These are phyloP conservation scores for Metschnikowia picachoensis DNA, from an alignment of 805 yeast genomes.

Conservation along the genomic window DNA sequence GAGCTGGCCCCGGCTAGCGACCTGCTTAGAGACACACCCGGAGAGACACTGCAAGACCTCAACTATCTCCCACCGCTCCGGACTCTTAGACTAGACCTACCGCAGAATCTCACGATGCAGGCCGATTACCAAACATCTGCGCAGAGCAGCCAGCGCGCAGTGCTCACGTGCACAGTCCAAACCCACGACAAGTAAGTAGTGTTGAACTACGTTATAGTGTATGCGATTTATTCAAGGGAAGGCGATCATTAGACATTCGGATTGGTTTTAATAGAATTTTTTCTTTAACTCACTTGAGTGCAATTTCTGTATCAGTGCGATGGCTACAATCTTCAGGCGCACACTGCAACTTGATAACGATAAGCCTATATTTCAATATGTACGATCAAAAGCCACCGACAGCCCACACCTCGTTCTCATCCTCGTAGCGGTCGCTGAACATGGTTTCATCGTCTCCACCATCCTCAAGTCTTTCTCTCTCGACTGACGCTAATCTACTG, in stretches of 20 bases:
- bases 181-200: not conserved
- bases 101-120: slow-evolving; percentile 33
- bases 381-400: slow-evolving; percentile 49
- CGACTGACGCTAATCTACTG: slow-evolving; percentile 77
- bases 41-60: slow-evolving; percentile 1
- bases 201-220: not conserved
- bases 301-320: too few relatives aligned
- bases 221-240: too few relatives aligned
- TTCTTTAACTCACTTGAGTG: too few relatives aligned
- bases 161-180: slow-evolving; percentile 5
- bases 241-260: too few relatives aligned
- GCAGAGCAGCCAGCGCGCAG: not conserved
- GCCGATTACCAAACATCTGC: slow-evolving; percentile 5
- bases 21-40: too few relatives aligned
- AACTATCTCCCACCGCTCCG: slow-evolving; percentile 45
- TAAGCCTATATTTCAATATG: too few relatives aligned
- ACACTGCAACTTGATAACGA: too few relatives aligned
- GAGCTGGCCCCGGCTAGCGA: too few relatives aligned
- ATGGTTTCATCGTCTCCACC: slow-evolving; percentile 89
- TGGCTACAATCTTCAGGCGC: too few relatives aligned
- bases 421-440: slow-evolving; percentile 81
- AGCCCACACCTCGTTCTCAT: slow-evolving; percentile 84
- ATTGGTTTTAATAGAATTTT: too few relatives aligned
- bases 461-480: slow-evolving; percentile 80
- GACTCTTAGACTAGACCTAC: slow-evolving; percentile 48